Base-by-base conservation (phyloP, 257 asterid species). In the Lycium barbarum region DNA sequence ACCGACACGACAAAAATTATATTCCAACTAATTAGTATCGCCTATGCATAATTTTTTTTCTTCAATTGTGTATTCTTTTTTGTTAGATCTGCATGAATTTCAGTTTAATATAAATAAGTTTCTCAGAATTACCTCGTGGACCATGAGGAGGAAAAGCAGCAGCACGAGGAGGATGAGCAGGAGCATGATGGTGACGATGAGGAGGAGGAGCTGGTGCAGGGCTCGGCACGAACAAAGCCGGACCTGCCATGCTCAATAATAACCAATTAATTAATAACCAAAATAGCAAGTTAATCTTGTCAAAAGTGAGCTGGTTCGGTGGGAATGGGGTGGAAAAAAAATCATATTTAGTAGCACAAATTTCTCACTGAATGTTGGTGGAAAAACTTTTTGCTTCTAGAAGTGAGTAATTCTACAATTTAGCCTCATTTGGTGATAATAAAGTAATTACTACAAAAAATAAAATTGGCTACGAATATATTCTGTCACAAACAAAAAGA, bases 201-300 rank as follows among this genome's bases (percentile, higher is more conserved):
- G 92, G 89, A 38, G 93, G 81, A 85, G 87, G 65, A 36, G 85
- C 35, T 43, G 97, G 95, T 36, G 94, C 84, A 83, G 85, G 88
- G 22, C 90, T 38, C 73, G 97, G 96, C 40, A 80, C 90, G 58
- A 91, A 91, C 79, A 93, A 83, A 4, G 85, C 88, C 4, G 95
- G 94, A 76, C 98, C 98, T 91, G 90, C 70, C 80, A 79, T 53
- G 66, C 73, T 33, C 5, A 49, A 49, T 54, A 2, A 26, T 26
- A 26, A 26, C 33, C 33, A 26, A 26, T 26, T 26, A 1, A 0
- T 26, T 26, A 26, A 26, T 26, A 26, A 26, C 33, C 33, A 26
- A 11, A 38, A 55, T 26, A 40, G 15, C 53, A 38, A 45, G 6
- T 43, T 61, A 47, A 8, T 14, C 33, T 26, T 26, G 33, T 26